Conservation (phyloP, 2,329 filamentous ascomycete genomes). For the Pseudocercospora macadamiae region DNA sequence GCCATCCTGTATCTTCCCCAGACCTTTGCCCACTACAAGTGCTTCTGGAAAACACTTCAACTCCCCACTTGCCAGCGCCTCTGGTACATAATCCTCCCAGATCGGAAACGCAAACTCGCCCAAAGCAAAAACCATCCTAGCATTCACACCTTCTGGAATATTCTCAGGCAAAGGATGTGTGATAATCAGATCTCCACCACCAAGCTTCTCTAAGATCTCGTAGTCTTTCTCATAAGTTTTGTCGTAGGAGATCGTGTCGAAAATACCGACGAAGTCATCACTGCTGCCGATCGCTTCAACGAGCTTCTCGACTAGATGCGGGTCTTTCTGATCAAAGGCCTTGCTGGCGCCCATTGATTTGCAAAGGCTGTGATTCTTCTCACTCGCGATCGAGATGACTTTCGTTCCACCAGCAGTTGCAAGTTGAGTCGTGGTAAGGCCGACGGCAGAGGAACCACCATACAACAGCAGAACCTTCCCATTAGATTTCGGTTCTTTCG, state of each 20-base stretch:
- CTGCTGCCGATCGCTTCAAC: constrained; percentile 14
- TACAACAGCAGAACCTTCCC: constrained; percentile 21
- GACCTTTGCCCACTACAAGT: constrained; percentile 2
- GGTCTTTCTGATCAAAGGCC: constrained; percentile 37
- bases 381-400: constrained; percentile 36
- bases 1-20: constrained; percentile 6
- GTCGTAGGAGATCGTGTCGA: constrained; percentile 14
- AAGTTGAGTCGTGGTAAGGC: constrained; percentile 33
- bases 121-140: constrained; percentile 6
- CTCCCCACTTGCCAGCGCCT: constrained; percentile 1
- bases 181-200: constrained; percentile 5
- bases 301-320: constrained; percentile 40
- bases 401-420: constrained; percentile 33
- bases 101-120: constrained; percentile 11
- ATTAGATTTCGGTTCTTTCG: constrained; percentile 19
- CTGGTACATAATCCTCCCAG: constrained; percentile 19
- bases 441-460: constrained; percentile 36
- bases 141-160: constrained; percentile 4
- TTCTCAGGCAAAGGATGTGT: constrained; percentile 9
- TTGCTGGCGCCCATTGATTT: constrained; percentile 31
- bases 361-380: constrained; percentile 32
- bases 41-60: constrained; percentile 10
- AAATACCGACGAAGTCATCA: neutral
- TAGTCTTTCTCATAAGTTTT: constrained; percentile 4
- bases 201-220: constrained; percentile 10